Conservation (phyloP, 2,329 filamentous ascomycete species). For the Rhynchosporium secalis region DNA sequence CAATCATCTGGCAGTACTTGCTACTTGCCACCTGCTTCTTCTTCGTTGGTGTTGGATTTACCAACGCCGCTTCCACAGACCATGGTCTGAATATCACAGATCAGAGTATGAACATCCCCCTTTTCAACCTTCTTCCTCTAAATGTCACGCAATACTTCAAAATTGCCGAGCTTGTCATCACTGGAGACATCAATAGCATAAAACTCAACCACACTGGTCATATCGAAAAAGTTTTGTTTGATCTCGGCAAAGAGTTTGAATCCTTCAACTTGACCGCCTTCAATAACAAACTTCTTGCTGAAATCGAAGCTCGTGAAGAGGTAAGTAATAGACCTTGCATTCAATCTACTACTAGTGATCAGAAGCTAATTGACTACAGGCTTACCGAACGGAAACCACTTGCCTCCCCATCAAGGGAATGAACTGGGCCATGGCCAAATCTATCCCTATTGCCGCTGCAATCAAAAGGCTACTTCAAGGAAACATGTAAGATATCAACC, state of each 20-base stretch:
- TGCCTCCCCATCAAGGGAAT: background rate
- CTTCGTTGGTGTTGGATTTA: too few species aligned
- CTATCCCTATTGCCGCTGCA: background rate
- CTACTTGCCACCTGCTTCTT: background rate
- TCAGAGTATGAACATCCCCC: too few species aligned
- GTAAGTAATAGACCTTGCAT: background rate
- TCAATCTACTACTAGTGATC: background rate
- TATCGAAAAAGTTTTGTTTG: background rate
- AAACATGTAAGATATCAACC: background rate
- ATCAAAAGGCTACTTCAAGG: background rate
- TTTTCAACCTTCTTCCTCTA: too few species aligned
- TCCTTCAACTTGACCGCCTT: background rate
- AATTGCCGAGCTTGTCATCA: background rate
- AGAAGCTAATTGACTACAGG: background rate
- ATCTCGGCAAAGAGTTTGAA: background rate
- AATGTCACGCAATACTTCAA: background rate
- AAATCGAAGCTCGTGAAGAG: background rate
- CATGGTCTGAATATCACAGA: background rate
- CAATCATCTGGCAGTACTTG: too few species aligned
- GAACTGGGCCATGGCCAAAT: background rate
- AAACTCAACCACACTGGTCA: background rate
- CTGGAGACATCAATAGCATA: background rate
- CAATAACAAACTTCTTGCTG: background rate
- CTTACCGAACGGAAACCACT: background rate
- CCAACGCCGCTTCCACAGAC: background rate